These are phyloP conservation scores for Yarrowia osloensis DNA, from an alignment of 805 yeast species.

Conservation along the genomic window DNA sequence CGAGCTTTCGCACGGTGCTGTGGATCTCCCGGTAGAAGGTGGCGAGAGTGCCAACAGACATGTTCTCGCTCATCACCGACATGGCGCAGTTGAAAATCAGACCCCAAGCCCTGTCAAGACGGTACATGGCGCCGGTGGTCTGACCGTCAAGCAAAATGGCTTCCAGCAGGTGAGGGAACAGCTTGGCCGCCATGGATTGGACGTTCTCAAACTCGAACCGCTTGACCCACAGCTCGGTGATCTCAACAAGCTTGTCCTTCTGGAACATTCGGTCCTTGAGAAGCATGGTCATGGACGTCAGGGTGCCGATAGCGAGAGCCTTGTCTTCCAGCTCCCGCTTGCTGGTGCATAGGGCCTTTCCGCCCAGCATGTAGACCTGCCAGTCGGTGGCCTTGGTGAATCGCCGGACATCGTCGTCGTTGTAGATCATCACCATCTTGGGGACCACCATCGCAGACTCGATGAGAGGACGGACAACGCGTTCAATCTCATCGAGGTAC, in stretches of 20 bases:
- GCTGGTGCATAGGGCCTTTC: slow-evolving; percentile 18
- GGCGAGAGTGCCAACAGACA: slow-evolving; percentile 19
- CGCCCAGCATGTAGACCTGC: slow-evolving; percentile 22
- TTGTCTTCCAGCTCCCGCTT: slow-evolving; percentile 12
- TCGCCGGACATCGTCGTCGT: slow-evolving; percentile 81
- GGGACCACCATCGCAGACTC: slow-evolving; percentile 85
- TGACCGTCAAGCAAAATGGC: slow-evolving; percentile 52
- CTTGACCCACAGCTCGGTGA: slow-evolving; percentile 84
- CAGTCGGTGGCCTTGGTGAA: slow-evolving; percentile 50
- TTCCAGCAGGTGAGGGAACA: slow-evolving; percentile 73
- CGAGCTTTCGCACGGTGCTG: slow-evolving; percentile 21
- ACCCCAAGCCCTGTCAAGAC: slow-evolving; percentile 23
- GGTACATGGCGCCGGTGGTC: slow-evolving; percentile 27
- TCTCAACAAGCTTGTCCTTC: slow-evolving; percentile 53
- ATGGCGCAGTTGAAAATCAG: slow-evolving; percentile 16
- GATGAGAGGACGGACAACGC: slow-evolving; percentile 86
- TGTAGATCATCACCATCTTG: slow-evolving; percentile 82
- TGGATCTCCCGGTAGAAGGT: slow-evolving; percentile 22
- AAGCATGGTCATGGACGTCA: slow-evolving; percentile 12
- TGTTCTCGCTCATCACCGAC: slow-evolving; percentile 23
- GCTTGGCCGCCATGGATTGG: slow-evolving; percentile 80
- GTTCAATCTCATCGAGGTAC: slow-evolving; percentile 80
- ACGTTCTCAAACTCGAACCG: slow-evolving; percentile 94
- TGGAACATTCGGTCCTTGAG: slow-evolving; percentile 26
- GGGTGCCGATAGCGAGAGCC: slow-evolving; percentile 15